Evolutionary conservation across 2,329 filamentous ascomycete species (phyloP), one percentile per base, ranked within the genome.

Genomic region (Nemania sp.): DNA sequence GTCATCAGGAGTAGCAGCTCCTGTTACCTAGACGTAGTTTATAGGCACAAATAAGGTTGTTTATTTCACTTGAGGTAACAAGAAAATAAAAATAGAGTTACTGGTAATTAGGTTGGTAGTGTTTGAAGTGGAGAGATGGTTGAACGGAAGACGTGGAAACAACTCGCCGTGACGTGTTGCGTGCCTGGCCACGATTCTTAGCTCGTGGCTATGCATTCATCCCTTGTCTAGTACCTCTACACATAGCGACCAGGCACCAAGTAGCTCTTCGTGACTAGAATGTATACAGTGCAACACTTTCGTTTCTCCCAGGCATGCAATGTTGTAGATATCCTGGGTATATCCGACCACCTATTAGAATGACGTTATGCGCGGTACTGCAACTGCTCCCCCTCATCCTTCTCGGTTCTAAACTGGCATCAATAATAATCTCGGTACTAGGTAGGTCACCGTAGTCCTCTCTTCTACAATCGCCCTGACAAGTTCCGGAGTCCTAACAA

Each of bases 201-300:
- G 46, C 58, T 55, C 50, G 61, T 61, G 61, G 61, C 61, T 63
- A 59, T 61, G 61, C 52, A 43, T 17, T 54, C 21, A 17, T 60
- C 46, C 50, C 55, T 54, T 50, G 54, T 29, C 25, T 29, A 29
- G 25, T 29, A 29, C 25, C n/a, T n/a, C n/a, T n/a, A n/a, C n/a
- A n/a, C n/a, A n/a, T n/a, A n/a, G n/a, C n/a, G n/a, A n/a, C n/a
- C n/a, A n/a, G n/a, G n/a, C n/a, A n/a, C n/a, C n/a, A n/a, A n/a
- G n/a, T n/a, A n/a, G n/a, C n/a, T n/a, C n/a, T n/a, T n/a, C n/a
- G n/a, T n/a, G n/a, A n/a, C n/a, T n/a, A n/a, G n/a, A n/a, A n/a
- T 3, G 17, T 52, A 40, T 46, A 63, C 60, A 63, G 60, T 63
- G 60, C 50, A 29, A 12, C 4, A 12, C 6, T 43, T 40, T 18